These are phyloP conservation scores for Skeletonema menzelii DNA, from an alignment of 108 stramenopile genomes.

Conservation along the genomic window DNA sequence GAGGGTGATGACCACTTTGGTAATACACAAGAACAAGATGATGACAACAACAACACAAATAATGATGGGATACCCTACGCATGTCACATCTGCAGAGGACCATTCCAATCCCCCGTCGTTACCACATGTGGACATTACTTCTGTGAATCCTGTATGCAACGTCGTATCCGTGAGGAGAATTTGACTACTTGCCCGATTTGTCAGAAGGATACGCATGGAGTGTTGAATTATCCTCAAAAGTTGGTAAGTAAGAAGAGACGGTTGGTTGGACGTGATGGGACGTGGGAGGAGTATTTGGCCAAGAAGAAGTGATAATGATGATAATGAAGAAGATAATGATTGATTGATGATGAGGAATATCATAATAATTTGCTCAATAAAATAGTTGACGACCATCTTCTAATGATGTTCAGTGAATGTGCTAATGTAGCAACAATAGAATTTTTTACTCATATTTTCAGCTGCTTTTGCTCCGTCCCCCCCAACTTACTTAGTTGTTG, in stretches of 20 bases:
- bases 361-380: too few species aligned
- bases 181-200: constrained; percentile 85
- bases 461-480: too few species aligned
- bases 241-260: constrained; percentile 73
- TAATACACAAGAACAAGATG: background rate
- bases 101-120: constrained; percentile 92
- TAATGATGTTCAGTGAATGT: too few species aligned
- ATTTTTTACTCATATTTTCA: too few species aligned
- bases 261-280: constrained; percentile 50
- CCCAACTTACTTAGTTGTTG: too few species aligned
- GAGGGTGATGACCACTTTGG: constrained; percentile 24
- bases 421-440: too few species aligned
- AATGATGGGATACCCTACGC: constrained; percentile 95
- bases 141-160: constrained; percentile 85
- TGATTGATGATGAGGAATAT: too few species aligned
- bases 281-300: constrained; percentile 50
- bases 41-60: background rate
- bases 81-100: constrained; percentile 88
- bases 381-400: too few species aligned
- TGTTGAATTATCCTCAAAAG: constrained; percentile 84
- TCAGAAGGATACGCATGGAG: constrained; percentile 85
- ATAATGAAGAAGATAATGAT: too few species aligned
- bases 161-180: constrained; percentile 42
- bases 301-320: too few species aligned
- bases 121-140: constrained; percentile 95